phyloP scores from a whole-genome alignment of 331 rosid genomes.

The Telfairia occidentalis region DNA sequence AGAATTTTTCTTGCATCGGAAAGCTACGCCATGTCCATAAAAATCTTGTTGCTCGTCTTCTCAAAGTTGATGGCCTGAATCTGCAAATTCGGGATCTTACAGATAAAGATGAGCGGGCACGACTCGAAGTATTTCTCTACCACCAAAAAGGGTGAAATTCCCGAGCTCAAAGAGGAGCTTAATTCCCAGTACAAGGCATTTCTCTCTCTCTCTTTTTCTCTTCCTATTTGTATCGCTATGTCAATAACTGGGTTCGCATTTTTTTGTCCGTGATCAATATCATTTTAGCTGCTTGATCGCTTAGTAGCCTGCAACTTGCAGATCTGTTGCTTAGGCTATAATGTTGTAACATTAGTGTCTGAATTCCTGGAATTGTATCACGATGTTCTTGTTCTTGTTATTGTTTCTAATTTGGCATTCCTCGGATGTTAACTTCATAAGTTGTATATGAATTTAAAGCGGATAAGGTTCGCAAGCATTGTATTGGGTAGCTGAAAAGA shows the following conservation, averaged over 20 bases:
- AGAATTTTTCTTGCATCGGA: too few species aligned
- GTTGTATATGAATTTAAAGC: not conserved
- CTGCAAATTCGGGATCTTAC: conserved; percentile 16
- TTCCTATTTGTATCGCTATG: not conserved
- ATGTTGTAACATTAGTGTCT: not conserved
- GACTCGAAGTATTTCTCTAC: conserved; percentile 98
- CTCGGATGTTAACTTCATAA: not conserved
- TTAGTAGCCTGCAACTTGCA: not conserved
- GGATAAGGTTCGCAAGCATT: not conserved
- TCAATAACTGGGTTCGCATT: not conserved
- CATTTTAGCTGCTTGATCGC: conserved; percentile 7
- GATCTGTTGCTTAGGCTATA: conserved; percentile 20
- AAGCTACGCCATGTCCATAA: too few species aligned
- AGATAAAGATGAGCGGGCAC: conserved; percentile 70
- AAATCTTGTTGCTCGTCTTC: too few species aligned
- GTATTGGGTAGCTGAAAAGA: not conserved
- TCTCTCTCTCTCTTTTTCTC: conserved; percentile 2
- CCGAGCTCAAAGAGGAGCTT: conserved; percentile 99
- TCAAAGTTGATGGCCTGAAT: not conserved
- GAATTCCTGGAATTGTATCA: not conserved
- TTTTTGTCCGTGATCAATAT: conserved; percentile 18
- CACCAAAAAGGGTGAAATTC: conserved; percentile 98
- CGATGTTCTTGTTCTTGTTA: not conserved
- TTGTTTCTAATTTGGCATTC: not conserved
- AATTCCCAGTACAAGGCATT: conserved; percentile 96